Base-by-base conservation (phyloP, 164 flowering plant genomes). In the Kalanchoe fedtschenkoi region DNA sequence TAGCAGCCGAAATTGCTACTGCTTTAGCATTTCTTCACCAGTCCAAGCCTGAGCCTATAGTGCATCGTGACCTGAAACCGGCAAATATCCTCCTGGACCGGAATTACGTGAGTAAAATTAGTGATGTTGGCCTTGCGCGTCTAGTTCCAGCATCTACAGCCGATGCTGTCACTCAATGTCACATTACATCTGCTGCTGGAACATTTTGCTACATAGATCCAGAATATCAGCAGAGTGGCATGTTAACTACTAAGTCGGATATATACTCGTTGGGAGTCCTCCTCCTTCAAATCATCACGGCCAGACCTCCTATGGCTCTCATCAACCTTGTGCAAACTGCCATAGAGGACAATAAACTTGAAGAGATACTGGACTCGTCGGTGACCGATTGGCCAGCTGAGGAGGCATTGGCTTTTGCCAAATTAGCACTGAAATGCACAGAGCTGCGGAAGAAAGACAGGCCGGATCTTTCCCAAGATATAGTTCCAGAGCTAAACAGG, bases 131-230 rank as follows among this genome's bases (percentile, higher is more conserved):
- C 22, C 77, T 87, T 0, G 85, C 91, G 1, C 68, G 91, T 34
- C 68, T 87, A 43, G 87, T 85, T 53, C 91, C 95, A 3, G 82
- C 86, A 6, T 77, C 84, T 2, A 75, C 83, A 16, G 89, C 86
- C 1, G 79, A 87, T 64, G 71, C 56, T 37, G 84, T 83, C 57
- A 87, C 91, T 47, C 95, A 85, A 51, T 83, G 78, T 64, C 88
- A 76, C 69, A 72, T 87, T 83, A 87, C 95, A 6, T 72, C 87
- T 7, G 81, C 95, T 0, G 95, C 90, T 3, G 95, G 95, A 30
- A 87, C 95, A 17, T 87, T 87, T 63, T 85, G 89, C 71, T 87
- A 85, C 70, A 87, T 87, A 11, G 95, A 87, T 67, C 95, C 95
- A 32, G 95, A 87, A 78, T 87, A 87, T 59, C 95, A 87, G 65